These are phyloP conservation scores for Pichia manshurica DNA, from an alignment of 805 yeast species.

Conservation along the genomic window DNA sequence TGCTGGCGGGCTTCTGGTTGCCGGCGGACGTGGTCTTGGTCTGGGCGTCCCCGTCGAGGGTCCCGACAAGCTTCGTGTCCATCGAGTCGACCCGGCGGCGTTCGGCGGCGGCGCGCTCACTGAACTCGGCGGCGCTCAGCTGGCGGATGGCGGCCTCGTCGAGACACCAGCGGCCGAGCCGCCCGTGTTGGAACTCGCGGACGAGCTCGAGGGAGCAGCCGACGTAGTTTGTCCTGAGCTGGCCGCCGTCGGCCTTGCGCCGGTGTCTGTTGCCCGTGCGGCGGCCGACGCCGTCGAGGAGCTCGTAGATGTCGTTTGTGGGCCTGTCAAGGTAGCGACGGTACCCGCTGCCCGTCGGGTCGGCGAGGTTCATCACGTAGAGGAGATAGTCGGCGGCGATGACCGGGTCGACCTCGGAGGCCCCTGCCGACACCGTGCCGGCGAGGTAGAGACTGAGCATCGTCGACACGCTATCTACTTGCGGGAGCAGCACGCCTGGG, in stretches of 20 bases:
- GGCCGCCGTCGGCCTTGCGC: slow-evolving; percentile 25
- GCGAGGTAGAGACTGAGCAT: slow-evolving; percentile 71
- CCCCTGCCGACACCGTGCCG: slow-evolving; percentile 59
- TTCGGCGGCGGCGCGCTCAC: slow-evolving; percentile 13
- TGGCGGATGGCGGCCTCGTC: slow-evolving; percentile 20
- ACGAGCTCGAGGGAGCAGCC: slow-evolving; percentile 64
- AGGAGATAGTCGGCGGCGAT: slow-evolving; percentile 82
- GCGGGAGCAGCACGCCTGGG: slow-evolving; percentile 88
- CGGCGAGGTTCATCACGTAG: slow-evolving; percentile 63
- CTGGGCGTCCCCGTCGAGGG: not conserved
- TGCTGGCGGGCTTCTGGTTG: no score
- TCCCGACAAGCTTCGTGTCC: slow-evolving; percentile 3
- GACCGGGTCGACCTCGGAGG: slow-evolving; percentile 58
- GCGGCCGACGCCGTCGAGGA: slow-evolving; percentile 46
- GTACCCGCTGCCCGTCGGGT: slow-evolving; percentile 41
- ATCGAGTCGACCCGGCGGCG: slow-evolving; percentile 12
- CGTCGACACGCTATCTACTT: slow-evolving; percentile 54
- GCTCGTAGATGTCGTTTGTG: slow-evolving; percentile 61
- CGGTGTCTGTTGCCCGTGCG: slow-evolving; percentile 27
- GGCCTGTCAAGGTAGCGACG: slow-evolving; percentile 49
- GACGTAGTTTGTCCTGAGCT: slow-evolving; percentile 39
- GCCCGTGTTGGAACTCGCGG: slow-evolving; percentile 56
- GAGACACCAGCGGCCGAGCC: slow-evolving; percentile 30
- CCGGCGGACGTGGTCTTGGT: no score
- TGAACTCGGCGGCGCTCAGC: slow-evolving; percentile 10